Base-by-base conservation (phyloP, 2,329 filamentous ascomycete species). In the Beauveria sp. region DNA sequence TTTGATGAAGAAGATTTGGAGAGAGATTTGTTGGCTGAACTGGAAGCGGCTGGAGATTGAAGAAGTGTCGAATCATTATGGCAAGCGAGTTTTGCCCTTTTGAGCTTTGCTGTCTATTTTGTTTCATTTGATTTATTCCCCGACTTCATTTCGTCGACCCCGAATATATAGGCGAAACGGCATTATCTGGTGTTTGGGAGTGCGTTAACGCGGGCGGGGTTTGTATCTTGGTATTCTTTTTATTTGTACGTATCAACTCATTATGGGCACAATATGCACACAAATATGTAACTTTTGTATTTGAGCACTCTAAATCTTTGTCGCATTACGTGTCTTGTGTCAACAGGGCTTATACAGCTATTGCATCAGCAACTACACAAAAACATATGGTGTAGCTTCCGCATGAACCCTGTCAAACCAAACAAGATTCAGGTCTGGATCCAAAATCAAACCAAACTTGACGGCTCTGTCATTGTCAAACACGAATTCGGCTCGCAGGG, bases 21-120 rank as follows among this genome's bases (percentile, higher is more conserved):
- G 71, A 82, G 83, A 43, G 85, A 87, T 67, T 77, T 89, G 70
- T 75, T 86, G 68, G 84, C 84, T 1, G 85, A 83, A 65, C 75
- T 87, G 65, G 83, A 85, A 67, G 72, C 72, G 3, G 73, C 60
- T 75, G 54, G 75, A n/a, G 57, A 51, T 12, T 63, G 40, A 57
- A 38, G 8, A 50, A 26, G 31, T 9, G 40, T 46, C 14, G 20
- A 31, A 40, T 20, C 22, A 42, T 45, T 20, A 45, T 62, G 49
- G 20, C 53, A 48, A 59, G 54, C 61, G 49, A 48, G 22, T 38
- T 48, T 61, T 50, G 43, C 22, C n/a, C 3, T 40, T 40, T 54
- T 12, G 8, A 40, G 24, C 31, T 43, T 50, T 55, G 16, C 43
- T 26, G 3, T 34, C 8, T 24, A 38, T 20, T 28, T 38, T 31